phyloP scores from a whole-genome alignment of 2,329 filamentous ascomycete genomes.

The Fusarium lyarnte region DNA sequence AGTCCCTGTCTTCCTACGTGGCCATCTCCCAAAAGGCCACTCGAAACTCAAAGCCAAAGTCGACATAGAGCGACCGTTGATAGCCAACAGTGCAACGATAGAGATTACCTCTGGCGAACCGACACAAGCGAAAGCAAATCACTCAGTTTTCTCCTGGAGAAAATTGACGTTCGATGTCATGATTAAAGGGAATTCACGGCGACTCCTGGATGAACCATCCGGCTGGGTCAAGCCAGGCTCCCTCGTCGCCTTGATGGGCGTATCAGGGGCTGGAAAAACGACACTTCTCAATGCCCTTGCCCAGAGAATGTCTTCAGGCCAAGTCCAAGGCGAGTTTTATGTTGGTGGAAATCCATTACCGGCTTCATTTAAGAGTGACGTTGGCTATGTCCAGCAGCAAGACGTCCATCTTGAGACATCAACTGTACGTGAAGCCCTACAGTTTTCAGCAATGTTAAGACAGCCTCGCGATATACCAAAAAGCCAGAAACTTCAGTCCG shows the following conservation, averaged over 20 bases:
- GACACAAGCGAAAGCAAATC: not conserved
- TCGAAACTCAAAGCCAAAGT: not conserved
- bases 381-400: slow-evolving; percentile 8
- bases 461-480: slow-evolving; percentile 57
- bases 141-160: not conserved
- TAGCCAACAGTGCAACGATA: not conserved
- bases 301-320: not conserved
- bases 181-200: not conserved
- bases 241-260: not conserved
- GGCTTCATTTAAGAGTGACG: not conserved
- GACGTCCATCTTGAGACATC: slow-evolving; percentile 61
- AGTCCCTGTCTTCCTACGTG: slow-evolving; percentile 71
- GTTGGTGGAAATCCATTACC: not conserved
- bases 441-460: slow-evolving; percentile 64
- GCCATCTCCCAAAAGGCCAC: slow-evolving; percentile 54
- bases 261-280: slow-evolving; percentile 1
- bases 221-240: slow-evolving; percentile 1
- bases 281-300: not conserved
- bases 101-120: not conserved
- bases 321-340: not conserved
- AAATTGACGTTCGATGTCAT: not conserved
- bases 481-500: slow-evolving; percentile 67
- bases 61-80: not conserved
- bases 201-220: not conserved
- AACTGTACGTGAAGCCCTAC: slow-evolving; percentile 64